These are phyloP conservation scores for Lichtheimia corymbifera DNA, from an alignment of 371 early-diverging fungal species.

Conservation along the genomic window DNA sequence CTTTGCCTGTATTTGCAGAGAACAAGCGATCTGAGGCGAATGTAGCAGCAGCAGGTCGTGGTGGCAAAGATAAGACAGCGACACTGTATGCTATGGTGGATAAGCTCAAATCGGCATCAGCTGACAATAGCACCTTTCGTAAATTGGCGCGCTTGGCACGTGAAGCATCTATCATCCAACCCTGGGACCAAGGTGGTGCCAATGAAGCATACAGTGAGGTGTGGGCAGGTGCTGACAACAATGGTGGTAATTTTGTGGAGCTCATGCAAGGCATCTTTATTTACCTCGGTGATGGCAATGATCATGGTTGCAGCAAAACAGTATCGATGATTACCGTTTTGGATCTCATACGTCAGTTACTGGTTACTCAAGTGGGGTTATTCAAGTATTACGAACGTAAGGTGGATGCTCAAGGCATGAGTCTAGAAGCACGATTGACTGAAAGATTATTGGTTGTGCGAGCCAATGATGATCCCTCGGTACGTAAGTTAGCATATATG, in stretches of 20 bases:
- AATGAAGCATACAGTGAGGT: conserved; percentile 39
- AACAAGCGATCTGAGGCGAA: conserved; percentile 17
- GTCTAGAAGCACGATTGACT: conserved; percentile 35
- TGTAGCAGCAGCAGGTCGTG: conserved; percentile 8
- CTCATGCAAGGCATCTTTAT: conserved; percentile 28
- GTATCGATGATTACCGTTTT: conserved; percentile 16
- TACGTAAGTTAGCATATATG: conserved; percentile 11
- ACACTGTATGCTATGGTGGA: conserved; percentile 35
- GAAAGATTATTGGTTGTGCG: conserved; percentile 32
- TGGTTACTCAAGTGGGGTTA: conserved; percentile 41
- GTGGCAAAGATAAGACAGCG: conserved; percentile 30
- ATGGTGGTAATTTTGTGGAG: conserved; percentile 53
- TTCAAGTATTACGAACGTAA: conserved; percentile 42
- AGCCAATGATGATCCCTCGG: conserved; percentile 34
- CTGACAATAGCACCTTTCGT: conserved; percentile 27
- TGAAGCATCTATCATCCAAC: conserved; percentile 39
- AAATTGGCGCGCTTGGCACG: conserved; percentile 40
- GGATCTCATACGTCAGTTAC: conserved; percentile 43
- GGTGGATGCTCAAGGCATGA: conserved; percentile 34
- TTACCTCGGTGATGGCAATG: conserved; percentile 15
- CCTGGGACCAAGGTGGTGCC: conserved; percentile 47
- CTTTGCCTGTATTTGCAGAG: conserved; percentile 12
- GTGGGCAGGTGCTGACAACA: conserved; percentile 40
- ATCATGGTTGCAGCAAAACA: background rate
- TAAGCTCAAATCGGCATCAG: conserved; percentile 27